Base-by-base conservation (phyloP, 148 eudicot genomes). In the Fallopia convolvulus region DNA sequence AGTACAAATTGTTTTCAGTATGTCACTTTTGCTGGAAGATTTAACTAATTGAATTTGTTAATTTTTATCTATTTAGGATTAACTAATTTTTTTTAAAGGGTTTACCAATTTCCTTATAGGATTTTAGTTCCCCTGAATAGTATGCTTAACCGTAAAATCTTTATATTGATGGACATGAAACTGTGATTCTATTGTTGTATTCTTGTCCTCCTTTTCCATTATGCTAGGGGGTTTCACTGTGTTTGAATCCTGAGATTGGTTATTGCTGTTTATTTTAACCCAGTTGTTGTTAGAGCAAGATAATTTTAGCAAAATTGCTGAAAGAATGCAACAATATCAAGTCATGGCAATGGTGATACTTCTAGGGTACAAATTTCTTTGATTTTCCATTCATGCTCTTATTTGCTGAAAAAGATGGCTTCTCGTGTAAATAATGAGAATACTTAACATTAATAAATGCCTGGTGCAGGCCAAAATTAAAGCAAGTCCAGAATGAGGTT, bases 321-420 rank as follows among this genome's bases (percentile, higher is more conserved):
- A 89, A 49, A 89, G 92, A 70, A 85, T 95, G 92, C 87, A 92
- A 76, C 93, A 85, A 75, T 92, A 95, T 83, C 97, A 92, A 86
- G 92, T 91, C 74, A 84, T 93, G 80, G 99, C 97, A 50, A 95
- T 91, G 97, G 82, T 95, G 47, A 80, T 92, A 63, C 82, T 95
- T 76, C 82, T 88, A 83, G 99, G 99, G 99, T 94, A 85, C 60
- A 84, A 33, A 36, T 26, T 49, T 49, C 23, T 76, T n/a, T 12
- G 6, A 39, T 9, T 42, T 8, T 55, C n/a, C 44, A 8, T 44
- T 74, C 33, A 30, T 53, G 14, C 39, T 75, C n/a, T 49, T 12
- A 12, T 36, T 72, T 21, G 55, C 12, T 72, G 74, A 46, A 44
- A 2, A 41, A 17, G 17, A 3, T 76, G 77, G 65, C 23, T 71